A percentile compares a stretch with the other conserved stretches of the same genome.
Evolutionary conservation across 2,329 filamentous ascomycete species (phyloP).

Genomic region (Alternaria infectoria): DNA sequence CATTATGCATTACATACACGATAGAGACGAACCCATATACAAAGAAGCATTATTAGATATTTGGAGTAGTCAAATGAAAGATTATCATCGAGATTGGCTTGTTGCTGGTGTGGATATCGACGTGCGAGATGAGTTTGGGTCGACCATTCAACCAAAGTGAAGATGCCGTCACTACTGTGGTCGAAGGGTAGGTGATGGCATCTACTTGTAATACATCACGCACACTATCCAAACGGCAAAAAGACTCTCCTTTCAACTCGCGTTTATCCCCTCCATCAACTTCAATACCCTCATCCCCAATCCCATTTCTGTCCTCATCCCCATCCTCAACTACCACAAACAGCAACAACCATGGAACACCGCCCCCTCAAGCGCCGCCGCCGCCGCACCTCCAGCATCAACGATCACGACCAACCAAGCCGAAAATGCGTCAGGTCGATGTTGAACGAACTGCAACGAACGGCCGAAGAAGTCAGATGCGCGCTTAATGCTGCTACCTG

Average conservation of each 20-base stretch:
- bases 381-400: background rate
- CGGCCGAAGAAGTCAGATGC: background rate
- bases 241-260: background rate
- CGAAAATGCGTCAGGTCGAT: background rate
- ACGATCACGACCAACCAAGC: background rate
- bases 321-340: too few species aligned
- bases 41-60: conserved; percentile 1
- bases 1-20: conserved; percentile 10
- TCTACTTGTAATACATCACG: background rate
- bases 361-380: background rate
- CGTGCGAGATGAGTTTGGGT: background rate
- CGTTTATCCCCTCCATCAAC: too few species aligned
- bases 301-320: too few species aligned
- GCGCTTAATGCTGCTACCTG: rapidly evolving
- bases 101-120: too few species aligned
- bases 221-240: background rate
- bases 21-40: conserved; percentile 9
- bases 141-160: background rate
- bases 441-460: background rate
- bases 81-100: background rate
- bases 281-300: too few species aligned
- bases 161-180: background rate
- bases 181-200: background rate
- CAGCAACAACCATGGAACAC: background rate
- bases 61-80: background rate